phyloP scores from a whole-genome alignment of 495 filamentous ascomycete genomes.

The Aspergillus baeticus region DNA sequence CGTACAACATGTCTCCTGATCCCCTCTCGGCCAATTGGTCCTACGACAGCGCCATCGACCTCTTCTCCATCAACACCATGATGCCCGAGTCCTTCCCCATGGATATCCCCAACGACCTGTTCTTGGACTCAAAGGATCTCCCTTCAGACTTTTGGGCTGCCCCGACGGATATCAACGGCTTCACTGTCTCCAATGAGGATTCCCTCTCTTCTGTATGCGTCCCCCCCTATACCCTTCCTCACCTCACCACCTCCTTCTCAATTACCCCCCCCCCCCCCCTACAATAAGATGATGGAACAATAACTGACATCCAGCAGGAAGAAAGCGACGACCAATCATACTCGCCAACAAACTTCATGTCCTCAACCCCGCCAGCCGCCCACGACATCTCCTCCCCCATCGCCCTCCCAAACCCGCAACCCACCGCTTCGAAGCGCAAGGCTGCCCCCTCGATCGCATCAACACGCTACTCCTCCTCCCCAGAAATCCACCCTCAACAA shows the following conservation, averaged over 20 bases:
- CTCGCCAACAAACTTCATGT: slow-evolving; percentile 27
- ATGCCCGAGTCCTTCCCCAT: slow-evolving; percentile 36
- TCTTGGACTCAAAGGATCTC: slow-evolving; percentile 37
- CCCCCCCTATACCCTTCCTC: neutral
- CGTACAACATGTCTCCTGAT: slow-evolving; percentile 24
- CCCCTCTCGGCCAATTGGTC: slow-evolving; percentile 43
- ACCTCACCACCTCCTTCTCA: too few relatives aligned
- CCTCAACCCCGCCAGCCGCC: slow-evolving; percentile 19
- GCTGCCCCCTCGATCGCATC: neutral
- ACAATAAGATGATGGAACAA: too few relatives aligned
- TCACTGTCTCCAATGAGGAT: slow-evolving; percentile 39
- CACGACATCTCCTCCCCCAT: slow-evolving; percentile 11
- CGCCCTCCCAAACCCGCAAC: slow-evolving; percentile 12
- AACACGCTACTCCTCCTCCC: slow-evolving; percentile 35
- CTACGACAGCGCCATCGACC: slow-evolving; percentile 42
- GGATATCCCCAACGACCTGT: slow-evolving; percentile 36
- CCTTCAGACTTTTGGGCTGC: slow-evolving; percentile 35
- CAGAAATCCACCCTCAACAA: slow-evolving; percentile 33
- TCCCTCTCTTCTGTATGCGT: slow-evolving; percentile 35
- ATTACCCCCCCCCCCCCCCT: too few relatives aligned
- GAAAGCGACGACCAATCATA: slow-evolving; percentile 46
- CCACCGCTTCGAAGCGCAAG: slow-evolving; percentile 22
- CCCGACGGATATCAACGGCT: slow-evolving; percentile 36
- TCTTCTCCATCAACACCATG: slow-evolving; percentile 38
- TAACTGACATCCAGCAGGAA: slow-evolving; percentile 22